A percentile compares a stretch with the other conserved stretches of the same genome.
phyloP scores from a whole-genome alignment of 2,329 filamentous ascomycete species.

The Diaporthe capsici region DNA sequence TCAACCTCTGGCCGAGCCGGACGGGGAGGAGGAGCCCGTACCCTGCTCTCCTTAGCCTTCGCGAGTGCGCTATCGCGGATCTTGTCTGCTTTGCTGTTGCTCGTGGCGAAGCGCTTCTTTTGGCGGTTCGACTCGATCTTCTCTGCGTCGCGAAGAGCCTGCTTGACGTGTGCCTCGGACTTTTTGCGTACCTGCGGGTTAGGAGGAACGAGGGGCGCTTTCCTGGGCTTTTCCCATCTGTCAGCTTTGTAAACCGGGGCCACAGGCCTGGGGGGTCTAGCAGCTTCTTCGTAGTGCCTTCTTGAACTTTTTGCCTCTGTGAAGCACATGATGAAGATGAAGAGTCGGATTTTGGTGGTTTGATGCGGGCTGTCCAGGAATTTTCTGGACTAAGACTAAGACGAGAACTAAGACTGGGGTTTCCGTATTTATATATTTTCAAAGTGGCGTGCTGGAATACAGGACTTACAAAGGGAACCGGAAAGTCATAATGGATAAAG shows the following conservation, averaged over 20 bases:
- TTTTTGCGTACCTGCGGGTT: not conserved
- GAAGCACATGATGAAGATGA: slow-evolving; percentile 8
- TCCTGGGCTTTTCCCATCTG: not conserved
- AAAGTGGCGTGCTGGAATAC: not conserved
- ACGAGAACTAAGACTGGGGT: not conserved
- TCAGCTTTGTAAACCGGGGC: not conserved
- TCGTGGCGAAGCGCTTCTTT: not conserved
- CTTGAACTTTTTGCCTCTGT: not conserved
- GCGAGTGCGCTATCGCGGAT: slow-evolving; percentile 15
- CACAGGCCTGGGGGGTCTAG: not conserved
- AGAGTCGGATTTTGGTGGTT: not conserved
- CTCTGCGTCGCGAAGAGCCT: not conserved
- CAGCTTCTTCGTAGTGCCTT: not conserved
- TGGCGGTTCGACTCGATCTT: not conserved
- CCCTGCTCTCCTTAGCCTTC: not conserved
- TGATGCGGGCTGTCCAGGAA: not conserved
- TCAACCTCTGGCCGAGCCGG: not conserved
- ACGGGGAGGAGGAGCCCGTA: not conserved
- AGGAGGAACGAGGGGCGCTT: not conserved
- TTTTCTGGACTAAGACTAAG: not conserved
- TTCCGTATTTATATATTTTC: not conserved
- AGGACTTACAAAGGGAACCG: not conserved
- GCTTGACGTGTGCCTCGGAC: not conserved
- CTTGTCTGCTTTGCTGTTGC: not conserved
- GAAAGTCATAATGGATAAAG: not conserved